Evolutionary conservation across 495 filamentous ascomycete genomes (phyloP).

Genomic region (Lophium mytilinum): DNA sequence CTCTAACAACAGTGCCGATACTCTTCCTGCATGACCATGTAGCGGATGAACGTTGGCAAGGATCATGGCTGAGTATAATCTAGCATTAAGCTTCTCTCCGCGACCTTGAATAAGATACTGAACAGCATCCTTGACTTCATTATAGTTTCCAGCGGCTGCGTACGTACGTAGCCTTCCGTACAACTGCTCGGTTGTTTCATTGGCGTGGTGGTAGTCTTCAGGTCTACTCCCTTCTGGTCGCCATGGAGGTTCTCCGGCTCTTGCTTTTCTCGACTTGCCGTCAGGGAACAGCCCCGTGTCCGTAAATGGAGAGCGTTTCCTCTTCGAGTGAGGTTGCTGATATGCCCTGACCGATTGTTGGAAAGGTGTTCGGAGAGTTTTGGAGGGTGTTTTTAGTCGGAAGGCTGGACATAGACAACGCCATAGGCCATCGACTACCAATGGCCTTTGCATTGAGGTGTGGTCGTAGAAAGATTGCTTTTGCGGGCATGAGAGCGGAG

Average conservation of each 20-base stretch:
- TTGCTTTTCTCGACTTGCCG: too few relatives aligned
- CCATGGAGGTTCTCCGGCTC: background rate
- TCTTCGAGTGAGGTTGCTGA: too few relatives aligned
- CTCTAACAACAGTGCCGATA: constrained; percentile 56
- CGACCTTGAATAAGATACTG: constrained; percentile 53
- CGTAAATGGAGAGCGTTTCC: too few relatives aligned
- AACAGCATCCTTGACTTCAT: constrained; percentile 37
- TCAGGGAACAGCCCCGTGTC: too few relatives aligned
- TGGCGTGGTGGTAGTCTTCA: background rate
- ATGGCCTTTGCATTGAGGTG: constrained; percentile 5
- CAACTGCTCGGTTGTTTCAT: constrained; percentile 27
- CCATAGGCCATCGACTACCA: constrained; percentile 34
- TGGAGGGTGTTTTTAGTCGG: background rate
- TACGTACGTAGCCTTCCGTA: constrained; percentile 41
- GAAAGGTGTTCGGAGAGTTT: background rate
- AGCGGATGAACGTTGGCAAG: constrained; percentile 55
- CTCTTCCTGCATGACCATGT: constrained; percentile 54
- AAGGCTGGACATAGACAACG: constrained; percentile 33
- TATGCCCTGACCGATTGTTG: background rate
- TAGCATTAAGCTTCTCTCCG: constrained; percentile 52
- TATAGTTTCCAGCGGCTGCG: constrained; percentile 21
- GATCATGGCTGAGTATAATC: constrained; percentile 67
- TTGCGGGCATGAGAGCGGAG: background rate
- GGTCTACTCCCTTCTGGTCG: background rate
- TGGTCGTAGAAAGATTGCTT: background rate